Conservation (phyloP, 1,284 basidiomycete genomes). For the Moniliophthora roreri region DNA sequence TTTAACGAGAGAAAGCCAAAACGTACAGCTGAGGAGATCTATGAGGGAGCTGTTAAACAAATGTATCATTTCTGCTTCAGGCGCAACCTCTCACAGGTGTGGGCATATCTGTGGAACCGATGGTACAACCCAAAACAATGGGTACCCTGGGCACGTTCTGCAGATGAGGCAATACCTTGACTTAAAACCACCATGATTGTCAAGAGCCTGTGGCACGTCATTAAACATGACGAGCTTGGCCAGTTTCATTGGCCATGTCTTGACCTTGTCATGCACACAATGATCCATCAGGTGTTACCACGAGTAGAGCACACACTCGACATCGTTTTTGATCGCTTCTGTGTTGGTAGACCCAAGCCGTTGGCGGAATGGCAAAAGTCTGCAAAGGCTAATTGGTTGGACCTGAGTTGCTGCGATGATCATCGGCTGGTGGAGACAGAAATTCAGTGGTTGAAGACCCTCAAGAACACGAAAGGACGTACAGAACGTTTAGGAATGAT, state of each 20-base stretch:
- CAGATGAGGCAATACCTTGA: constrained; percentile 20
- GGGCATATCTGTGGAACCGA: constrained; percentile 23
- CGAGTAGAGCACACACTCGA: no score
- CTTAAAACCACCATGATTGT: constrained; percentile 33
- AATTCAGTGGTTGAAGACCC: not conserved
- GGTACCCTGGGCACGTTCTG: constrained; percentile 31
- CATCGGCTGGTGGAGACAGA: constrained; percentile 4
- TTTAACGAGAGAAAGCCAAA: not conserved
- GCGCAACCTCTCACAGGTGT: constrained; percentile 20
- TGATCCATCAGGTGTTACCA: not conserved
- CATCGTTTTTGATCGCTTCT: no score
- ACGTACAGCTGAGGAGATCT: constrained; percentile 7
- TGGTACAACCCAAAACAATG: constrained; percentile 22
- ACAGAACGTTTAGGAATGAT: constrained; percentile 8
- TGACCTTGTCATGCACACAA: not conserved
- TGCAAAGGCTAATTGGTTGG: not conserved
- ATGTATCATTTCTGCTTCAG: constrained; percentile 21
- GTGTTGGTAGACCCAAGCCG: no score
- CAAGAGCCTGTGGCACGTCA: constrained; percentile 30
- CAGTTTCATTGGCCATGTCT: not conserved
- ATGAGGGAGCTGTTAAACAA: constrained; percentile 12
- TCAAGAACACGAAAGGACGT: constrained; percentile 9
- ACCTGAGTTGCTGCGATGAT: constrained; percentile 11
- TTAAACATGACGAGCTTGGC: not conserved
- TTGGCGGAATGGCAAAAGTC: constrained; percentile 1